phyloP scores from a whole-genome alignment of 2,329 filamentous ascomycete genomes.

The Aspergillus felis region DNA sequence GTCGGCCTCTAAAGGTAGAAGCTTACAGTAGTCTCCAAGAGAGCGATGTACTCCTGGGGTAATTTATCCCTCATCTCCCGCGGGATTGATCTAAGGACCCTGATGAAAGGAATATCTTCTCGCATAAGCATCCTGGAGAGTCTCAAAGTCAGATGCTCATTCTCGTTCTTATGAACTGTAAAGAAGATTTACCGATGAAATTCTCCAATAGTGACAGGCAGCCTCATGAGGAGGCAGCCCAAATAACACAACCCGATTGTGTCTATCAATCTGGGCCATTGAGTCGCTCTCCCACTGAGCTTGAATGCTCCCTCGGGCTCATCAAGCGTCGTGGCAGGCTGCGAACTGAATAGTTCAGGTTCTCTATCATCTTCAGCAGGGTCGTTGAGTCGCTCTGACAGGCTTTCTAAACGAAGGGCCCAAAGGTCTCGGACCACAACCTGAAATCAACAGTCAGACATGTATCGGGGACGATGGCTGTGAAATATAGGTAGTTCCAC shows the following conservation, averaged over 20 bases:
- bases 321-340: conserved; percentile 49
- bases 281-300: conserved; percentile 29
- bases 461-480: not conserved
- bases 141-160: not conserved
- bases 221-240: conserved; percentile 67
- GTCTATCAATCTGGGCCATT: conserved; percentile 66
- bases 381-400: conserved; percentile 47
- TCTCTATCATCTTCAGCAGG: conserved; percentile 32
- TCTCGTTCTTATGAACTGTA: not conserved
- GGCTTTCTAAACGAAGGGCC: conserved; percentile 65
- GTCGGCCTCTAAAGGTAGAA: not conserved
- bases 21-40: conserved; percentile 38
- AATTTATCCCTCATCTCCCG: conserved; percentile 43
- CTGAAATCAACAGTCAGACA: conserved; percentile 25
- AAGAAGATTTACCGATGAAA: conserved; percentile 48
- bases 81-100: conserved; percentile 50
- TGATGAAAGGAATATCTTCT: conserved; percentile 69
- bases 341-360: conserved; percentile 57
- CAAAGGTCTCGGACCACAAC: conserved; percentile 77
- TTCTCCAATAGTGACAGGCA: conserved; percentile 73
- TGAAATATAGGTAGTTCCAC: not conserved
- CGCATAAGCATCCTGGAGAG: conserved; percentile 48
- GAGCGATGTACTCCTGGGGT: conserved; percentile 37
- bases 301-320: conserved; percentile 33
- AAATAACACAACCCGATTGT: conserved; percentile 77